These are phyloP conservation scores for Citrus mangshanensis DNA, from an alignment of 345 rosid species.

Conservation along the genomic window DNA sequence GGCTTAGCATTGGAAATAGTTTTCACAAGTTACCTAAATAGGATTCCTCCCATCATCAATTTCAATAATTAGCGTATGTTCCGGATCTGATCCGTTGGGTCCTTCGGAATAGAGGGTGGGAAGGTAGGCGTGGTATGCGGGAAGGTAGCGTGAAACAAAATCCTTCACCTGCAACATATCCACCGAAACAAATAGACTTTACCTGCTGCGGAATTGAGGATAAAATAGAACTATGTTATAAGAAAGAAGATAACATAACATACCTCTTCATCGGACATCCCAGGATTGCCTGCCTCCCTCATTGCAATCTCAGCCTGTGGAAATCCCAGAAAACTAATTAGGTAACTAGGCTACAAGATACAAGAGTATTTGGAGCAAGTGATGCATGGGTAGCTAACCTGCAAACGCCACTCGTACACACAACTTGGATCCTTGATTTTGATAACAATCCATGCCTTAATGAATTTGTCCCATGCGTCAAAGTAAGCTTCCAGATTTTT, in stretches of 20 bases:
- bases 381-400: constrained; percentile 41
- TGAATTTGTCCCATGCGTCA: constrained; percentile 87
- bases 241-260: neutral
- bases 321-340: constrained; percentile 1
- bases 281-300: constrained; percentile 82
- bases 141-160: constrained; percentile 88
- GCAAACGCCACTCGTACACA: constrained; percentile 93
- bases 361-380: neutral
- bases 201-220: neutral
- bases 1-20: neutral
- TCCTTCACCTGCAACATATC: constrained; percentile 61
- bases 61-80: constrained; percentile 57
- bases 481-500: constrained; percentile 84
- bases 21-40: constrained; percentile 30
- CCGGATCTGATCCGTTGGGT: constrained; percentile 76
- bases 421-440: constrained; percentile 85
- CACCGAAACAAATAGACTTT: neutral
- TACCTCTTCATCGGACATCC: constrained; percentile 96
- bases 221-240: neutral
- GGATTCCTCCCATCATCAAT: constrained; percentile 86
- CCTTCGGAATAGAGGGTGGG: constrained; percentile 84
- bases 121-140: constrained; percentile 89
- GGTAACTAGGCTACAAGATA: neutral
- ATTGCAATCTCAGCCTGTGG: constrained; percentile 90
- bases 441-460: constrained; percentile 80